Evolutionary conservation across 441 rosid species (phyloP), one percentile per base, ranked within the genome.

Genomic region (Jatropha multifida): DNA sequence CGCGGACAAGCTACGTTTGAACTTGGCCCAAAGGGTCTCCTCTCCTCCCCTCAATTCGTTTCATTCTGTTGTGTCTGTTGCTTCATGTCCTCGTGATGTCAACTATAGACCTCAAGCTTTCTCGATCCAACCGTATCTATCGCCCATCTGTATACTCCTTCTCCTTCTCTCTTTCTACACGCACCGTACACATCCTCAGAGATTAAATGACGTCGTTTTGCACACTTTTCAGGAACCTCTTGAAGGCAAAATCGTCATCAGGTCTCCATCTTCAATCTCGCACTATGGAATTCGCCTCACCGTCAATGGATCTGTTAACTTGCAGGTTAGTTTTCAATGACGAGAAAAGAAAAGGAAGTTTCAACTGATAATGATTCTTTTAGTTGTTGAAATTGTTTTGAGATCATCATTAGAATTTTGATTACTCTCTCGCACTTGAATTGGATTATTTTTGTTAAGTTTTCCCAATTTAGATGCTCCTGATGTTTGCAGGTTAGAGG

Each of bases 251-350:
- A 83, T 94, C 49, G 66, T 92, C 52, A 80, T 94, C 17, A 87
- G 83, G 37, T 87, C 94, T 40, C 79, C 91, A 17, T 85, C 88
- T 70, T 82, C 96, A 61, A 69, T 89, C 72, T 90, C 94, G 1
- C 96, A 94, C 77, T 80, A 90, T 77, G 88, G 90, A 8, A 79
- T 94, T 66, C 89, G 93, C 80, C 85, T 94, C 79, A 59, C 86
- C 66, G 70, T 88, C 78, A 86, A 84, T 27, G 97, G 94, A 80
- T 86, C 95, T 15, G 93, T 86, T 77, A 90, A 83, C 75, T 83
- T 92, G 79, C 97, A 92, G 96, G 96, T 92, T 51, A 56, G 12
- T 7, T 69, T 72, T 63, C 10, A 2, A 11, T 59, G 38, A 10
- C 3, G 11, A 56, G 27, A n/a, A n/a, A 20, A 56, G 32, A 32